Evolutionary conservation across 2,329 filamentous ascomycete genomes (phyloP), one percentile per base, ranked within the genome.

Genomic region (Lasiodiplodia sp.): DNA sequence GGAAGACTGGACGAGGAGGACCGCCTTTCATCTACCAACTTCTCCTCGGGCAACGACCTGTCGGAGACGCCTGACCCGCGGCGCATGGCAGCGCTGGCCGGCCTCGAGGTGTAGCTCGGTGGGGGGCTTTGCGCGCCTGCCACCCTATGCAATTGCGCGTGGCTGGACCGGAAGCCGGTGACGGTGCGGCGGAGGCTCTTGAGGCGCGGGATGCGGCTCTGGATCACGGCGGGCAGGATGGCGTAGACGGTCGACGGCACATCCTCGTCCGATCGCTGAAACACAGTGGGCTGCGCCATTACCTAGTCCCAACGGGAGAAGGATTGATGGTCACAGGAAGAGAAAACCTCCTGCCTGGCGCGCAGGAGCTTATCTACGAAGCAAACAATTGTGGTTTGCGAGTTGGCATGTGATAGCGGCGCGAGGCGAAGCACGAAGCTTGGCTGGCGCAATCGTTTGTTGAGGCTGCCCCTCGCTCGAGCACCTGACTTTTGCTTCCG

Each of bases 221-320:
- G 84, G 5, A 89, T 79, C 4, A 86, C 80, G 1, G 81, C 79
- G 4, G 87, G 87, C 8, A 89, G 82, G 68, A 88, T 82, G 6
- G 83, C 81, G 75, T 86, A 87, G 18, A 88, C 79, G 69, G 84
- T 83, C 25, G 84, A 85, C 56, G 83, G 69, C 55, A 68, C 57
- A 21, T 57, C 67, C 31, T 68, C 51, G 16, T 49, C 57, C 38
- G 60, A 38, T 40, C n/a, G 21, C 47, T 64, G 60, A 64, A 44
- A 64, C 60, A 64, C 52, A 18, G 23, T 28, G 12, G 57, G 47
- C 57, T 49, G 58, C 40, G 58, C 58, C 58, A 63, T 51, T 28
- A 21, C 6, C 23, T 23, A 58, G 55, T 25, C n/a, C 38, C 56
- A 28, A 58, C 37, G 23, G 8, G 28, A 57, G 28, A 28, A n/a